Conservation (phyloP, 2,329 filamentous ascomycete genomes). For the Esteya vermicola region DNA sequence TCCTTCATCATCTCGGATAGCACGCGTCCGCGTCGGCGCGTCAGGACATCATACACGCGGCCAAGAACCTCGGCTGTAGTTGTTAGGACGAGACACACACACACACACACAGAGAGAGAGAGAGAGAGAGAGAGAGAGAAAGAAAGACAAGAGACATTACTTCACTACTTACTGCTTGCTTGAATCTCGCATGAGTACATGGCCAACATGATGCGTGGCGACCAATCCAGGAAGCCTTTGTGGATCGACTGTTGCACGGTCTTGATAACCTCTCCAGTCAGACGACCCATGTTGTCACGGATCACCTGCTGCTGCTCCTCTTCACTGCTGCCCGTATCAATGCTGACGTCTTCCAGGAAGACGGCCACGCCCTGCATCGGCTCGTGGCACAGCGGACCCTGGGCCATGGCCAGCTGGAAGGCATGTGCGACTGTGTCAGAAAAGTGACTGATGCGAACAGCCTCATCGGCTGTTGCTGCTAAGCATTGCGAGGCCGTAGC, state of each 20-base stretch:
- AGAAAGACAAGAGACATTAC: neutral
- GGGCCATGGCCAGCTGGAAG: conserved; percentile 81
- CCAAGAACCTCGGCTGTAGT: conserved; percentile 74
- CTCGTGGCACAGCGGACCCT: conserved; percentile 84
- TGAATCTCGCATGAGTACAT: conserved; percentile 99
- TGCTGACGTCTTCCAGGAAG: conserved; percentile 65
- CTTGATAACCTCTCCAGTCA: conserved; percentile 90
- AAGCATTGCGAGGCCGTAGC: conserved; percentile 49
- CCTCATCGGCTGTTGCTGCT: conserved; percentile 27
- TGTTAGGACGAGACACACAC: too few relatives aligned
- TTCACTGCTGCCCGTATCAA: conserved; percentile 26
- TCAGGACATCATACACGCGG: conserved; percentile 95
- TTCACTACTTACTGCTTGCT: conserved; percentile 55
- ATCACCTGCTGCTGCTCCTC: conserved; percentile 15
- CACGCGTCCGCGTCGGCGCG: conserved; percentile 76
- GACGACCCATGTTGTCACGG: conserved; percentile 55
- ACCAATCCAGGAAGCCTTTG: conserved; percentile 87
- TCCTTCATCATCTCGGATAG: conserved; percentile 86
- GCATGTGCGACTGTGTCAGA: conserved; percentile 84
- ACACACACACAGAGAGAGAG: too few relatives aligned
- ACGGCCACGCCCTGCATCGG: conserved; percentile 88
- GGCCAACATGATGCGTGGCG: conserved; percentile 80
- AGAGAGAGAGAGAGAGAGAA: neutral
- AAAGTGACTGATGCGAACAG: conserved; percentile 51
- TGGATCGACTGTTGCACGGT: conserved; percentile 73